These are phyloP conservation scores for Tetracladium maxilliforme DNA, from an alignment of 2,329 filamentous ascomycete genomes.

Conservation along the genomic window DNA sequence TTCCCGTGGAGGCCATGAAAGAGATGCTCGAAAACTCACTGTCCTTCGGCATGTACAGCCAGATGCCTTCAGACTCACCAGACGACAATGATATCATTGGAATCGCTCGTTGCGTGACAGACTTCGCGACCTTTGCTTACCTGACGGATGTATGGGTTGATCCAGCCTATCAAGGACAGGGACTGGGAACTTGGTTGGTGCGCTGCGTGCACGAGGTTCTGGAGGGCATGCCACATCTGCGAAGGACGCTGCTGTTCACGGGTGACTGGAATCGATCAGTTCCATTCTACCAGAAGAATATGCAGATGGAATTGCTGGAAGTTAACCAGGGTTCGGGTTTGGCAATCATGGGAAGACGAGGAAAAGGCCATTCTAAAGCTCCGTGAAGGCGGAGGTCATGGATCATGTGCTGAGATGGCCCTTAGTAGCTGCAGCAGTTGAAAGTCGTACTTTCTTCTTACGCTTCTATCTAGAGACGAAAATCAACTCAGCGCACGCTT, in stretches of 20 bases:
- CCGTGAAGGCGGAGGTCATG: too few relatives aligned
- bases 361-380: too few relatives aligned
- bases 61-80: too few relatives aligned
- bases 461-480: too few relatives aligned
- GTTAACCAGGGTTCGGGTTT: too few relatives aligned
- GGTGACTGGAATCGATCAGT: slow-evolving; percentile 3
- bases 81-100: slow-evolving; percentile 35
- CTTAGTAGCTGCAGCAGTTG: too few relatives aligned
- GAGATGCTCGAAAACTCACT: slow-evolving; percentile 41
- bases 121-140: slow-evolving; percentile 54
- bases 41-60: slow-evolving; percentile 43
- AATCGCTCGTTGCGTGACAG: slow-evolving; percentile 50
- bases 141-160: slow-evolving; percentile 55
- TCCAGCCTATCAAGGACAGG: slow-evolving; percentile 40
- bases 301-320: too few relatives aligned
- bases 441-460: too few relatives aligned
- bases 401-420: too few relatives aligned
- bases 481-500: too few relatives aligned
- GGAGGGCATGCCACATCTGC: slow-evolving; percentile 39
- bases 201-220: slow-evolving; percentile 40
- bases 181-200: slow-evolving; percentile 52
- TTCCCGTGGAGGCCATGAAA: slow-evolving; percentile 30
- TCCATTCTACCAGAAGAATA: too few relatives aligned
- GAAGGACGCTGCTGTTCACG: slow-evolving; percentile 41
- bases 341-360: too few relatives aligned